These are phyloP conservation scores for Penicillium cinerascens DNA, from an alignment of 495 filamentous ascomycete species.

Conservation along the genomic window DNA sequence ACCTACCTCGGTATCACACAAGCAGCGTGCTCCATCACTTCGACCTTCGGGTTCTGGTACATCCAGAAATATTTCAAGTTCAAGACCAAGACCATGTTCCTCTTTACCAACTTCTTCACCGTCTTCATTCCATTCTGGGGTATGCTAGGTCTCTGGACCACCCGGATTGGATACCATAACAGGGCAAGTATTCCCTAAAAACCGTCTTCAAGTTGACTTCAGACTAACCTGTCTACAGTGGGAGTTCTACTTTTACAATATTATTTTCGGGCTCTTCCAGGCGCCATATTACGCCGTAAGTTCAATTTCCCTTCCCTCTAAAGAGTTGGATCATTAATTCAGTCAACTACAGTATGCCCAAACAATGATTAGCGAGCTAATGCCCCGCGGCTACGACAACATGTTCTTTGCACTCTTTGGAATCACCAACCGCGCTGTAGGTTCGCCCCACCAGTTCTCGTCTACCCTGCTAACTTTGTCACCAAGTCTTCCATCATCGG, in stretches of 20 bases:
- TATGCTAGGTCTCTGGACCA: slow-evolving; percentile 49
- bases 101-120: slow-evolving; percentile 47
- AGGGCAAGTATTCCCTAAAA: slow-evolving; percentile 21
- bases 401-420: slow-evolving; percentile 54
- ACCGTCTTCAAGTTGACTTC: not conserved
- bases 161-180: slow-evolving; percentile 45
- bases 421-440: slow-evolving; percentile 49
- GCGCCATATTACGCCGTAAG: slow-evolving; percentile 49
- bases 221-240: slow-evolving; percentile 24
- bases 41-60: slow-evolving; percentile 51
- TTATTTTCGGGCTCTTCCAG: slow-evolving; percentile 48
- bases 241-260: slow-evolving; percentile 52
- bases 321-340: not conserved
- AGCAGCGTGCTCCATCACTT: slow-evolving; percentile 40
- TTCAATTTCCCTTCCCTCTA: not conserved
- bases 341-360: slow-evolving; percentile 38
- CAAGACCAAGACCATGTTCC: slow-evolving; percentile 48
- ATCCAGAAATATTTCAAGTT: slow-evolving; percentile 48
- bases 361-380: slow-evolving; percentile 53
- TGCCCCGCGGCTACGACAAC: slow-evolving; percentile 49
- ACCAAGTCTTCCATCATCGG: slow-evolving; percentile 48
- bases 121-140: slow-evolving; percentile 51
- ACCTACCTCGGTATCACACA: slow-evolving; percentile 49
- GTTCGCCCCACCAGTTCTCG: slow-evolving; percentile 2
- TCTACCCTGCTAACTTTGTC: not conserved